Conservation (phyloP, 1,284 basidiomycete species). For the Ceratorhiza oryzae-sativae region DNA sequence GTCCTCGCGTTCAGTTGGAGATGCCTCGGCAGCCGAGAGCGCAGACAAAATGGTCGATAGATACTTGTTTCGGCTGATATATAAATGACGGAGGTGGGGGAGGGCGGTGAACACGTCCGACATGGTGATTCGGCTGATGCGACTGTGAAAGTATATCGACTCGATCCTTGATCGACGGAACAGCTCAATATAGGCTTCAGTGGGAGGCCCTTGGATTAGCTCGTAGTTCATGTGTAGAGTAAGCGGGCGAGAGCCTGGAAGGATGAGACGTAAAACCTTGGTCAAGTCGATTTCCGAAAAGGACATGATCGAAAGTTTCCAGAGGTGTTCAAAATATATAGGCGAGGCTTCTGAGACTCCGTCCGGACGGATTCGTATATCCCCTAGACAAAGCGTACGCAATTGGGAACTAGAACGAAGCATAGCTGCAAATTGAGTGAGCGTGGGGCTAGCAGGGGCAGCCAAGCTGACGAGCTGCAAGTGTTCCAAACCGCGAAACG, state of each 20-base stretch:
- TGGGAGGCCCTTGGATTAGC: neutral
- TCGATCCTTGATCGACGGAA: neutral
- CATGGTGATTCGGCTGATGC: slow-evolving; percentile 1
- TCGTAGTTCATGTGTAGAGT: slow-evolving; percentile 9
- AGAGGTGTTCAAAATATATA: neutral
- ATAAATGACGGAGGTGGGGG: neutral
- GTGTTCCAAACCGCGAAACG: neutral
- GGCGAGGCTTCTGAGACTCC: neutral
- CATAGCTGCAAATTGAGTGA: neutral
- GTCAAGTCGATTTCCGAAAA: neutral
- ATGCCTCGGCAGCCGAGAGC: neutral
- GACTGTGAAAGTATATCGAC: neutral
- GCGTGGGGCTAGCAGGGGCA: neutral
- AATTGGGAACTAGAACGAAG: neutral
- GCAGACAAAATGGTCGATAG: neutral
- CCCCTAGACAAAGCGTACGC: neutral
- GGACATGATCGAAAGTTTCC: neutral
- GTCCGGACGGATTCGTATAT: neutral
- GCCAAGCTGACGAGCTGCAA: neutral
- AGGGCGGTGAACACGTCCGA: neutral
- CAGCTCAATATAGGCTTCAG: neutral
- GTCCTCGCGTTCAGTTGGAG: too few species aligned
- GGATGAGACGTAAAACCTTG: neutral
- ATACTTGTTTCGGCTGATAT: neutral
- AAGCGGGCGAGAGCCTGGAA: neutral